Base-by-base conservation (phyloP, 2,329 filamentous ascomycete species). In the Penicillium brevicompactum region DNA sequence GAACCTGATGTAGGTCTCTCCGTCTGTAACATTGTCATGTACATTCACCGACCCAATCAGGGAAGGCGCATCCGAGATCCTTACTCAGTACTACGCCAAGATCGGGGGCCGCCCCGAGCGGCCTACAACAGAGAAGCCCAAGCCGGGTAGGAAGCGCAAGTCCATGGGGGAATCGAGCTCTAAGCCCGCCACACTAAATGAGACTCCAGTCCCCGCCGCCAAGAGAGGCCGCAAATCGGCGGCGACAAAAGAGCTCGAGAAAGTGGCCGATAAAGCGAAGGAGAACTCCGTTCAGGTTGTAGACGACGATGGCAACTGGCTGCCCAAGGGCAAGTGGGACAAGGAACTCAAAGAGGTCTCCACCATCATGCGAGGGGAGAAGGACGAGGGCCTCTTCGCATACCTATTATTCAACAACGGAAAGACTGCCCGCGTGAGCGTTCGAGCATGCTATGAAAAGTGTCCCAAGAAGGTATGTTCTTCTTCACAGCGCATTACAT, bases 341-440 rank as follows among this genome's bases (percentile, higher is more conserved):
- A 61, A 68, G 3, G 63, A 76, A n/a, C 70, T 80, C 5, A 58
- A 67, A 6, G 63, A 54, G 1, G 69, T 80, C n/a, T 74, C 79
- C 37, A 78, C 76, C 4, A 76, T 80, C 40, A 68, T 76, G 40
- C 67, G 72, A 8, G 75, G 78, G 8, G 63, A 70, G 65, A 61
- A 5, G 62, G 63, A 5, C n/a, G 34, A 37, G 34, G 62, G 59
- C 14, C 59, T 80, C 11, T 70, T 70, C 53, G 78, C 71, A 4
- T 76, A 73, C 44, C 59, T 80, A 2, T 61, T 70, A 6, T 80
- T 76, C 72, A 77, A 71, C 13, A 78, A 80, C 58, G 74, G 72
- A 43, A 78, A 70, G 47, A 77, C 73, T 48, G 70, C 76, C 2
- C 76, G 73, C 48, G 72, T 79, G 6, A 67, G 70, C 2, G 70